phyloP scores from a whole-genome alignment of 495 filamentous ascomycete genomes.

The Podospora pseudocomata region DNA sequence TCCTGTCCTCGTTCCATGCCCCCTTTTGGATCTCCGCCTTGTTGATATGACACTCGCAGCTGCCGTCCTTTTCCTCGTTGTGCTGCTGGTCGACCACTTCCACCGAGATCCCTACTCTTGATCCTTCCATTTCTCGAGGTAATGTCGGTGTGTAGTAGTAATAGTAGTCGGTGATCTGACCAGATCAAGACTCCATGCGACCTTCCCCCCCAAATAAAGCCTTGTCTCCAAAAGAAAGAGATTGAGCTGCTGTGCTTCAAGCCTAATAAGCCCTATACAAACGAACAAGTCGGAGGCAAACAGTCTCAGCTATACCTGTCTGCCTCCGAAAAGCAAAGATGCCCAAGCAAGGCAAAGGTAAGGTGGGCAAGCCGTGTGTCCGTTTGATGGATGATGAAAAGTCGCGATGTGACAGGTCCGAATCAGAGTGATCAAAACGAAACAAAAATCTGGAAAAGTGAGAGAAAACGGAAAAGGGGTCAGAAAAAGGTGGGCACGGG shows the following conservation, averaged over 20 bases:
- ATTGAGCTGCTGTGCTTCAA: background rate
- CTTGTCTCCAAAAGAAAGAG: background rate
- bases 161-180: background rate
- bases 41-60: conserved; percentile 29
- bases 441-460: background rate
- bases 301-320: background rate
- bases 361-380: background rate
- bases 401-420: background rate
- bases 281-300: conserved; percentile 3
- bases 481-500: conserved; percentile 22
- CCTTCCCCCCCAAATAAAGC: background rate
- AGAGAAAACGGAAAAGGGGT: conserved; percentile 5
- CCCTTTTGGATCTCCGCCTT: conserved; percentile 13
- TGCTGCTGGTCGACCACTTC: background rate
- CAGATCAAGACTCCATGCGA: background rate
- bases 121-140: conserved; percentile 3
- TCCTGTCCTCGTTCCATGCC: conserved; percentile 9
- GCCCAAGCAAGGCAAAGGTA: background rate
- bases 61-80: conserved; percentile 3
- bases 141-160: background rate
- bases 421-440: background rate
- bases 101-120: conserved; percentile 7
- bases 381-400: background rate
- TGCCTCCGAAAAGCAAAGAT: background rate
- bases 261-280: background rate